Evolutionary conservation across 305 asterid species (phyloP).

Genomic region (Plantago lanceolata): DNA sequence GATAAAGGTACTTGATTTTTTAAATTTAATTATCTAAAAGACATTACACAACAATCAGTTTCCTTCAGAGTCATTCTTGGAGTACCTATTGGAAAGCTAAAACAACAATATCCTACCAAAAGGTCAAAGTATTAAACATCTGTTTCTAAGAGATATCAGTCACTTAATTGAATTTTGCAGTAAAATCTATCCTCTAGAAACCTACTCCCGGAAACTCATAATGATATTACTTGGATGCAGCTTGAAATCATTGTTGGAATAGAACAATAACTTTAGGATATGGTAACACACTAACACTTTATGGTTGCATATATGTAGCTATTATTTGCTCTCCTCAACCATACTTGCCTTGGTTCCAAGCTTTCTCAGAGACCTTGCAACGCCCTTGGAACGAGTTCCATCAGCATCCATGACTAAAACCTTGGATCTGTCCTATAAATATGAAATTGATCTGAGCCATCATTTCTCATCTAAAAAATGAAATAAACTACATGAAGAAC

Average conservation of each 20-base stretch:
- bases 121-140: neutral
- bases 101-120: conserved; percentile 5
- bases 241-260: neutral
- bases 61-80: neutral
- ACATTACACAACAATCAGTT: neutral
- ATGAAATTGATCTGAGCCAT: conserved; percentile 28
- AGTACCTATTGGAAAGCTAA: neutral
- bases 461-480: conserved; percentile 19
- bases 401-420: conserved; percentile 86
- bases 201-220: neutral
- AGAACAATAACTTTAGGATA: conserved; percentile 1
- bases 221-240: neutral
- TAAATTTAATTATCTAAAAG: no score
- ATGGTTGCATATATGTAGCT: conserved; percentile 1
- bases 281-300: conserved; percentile 11
- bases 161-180: neutral
- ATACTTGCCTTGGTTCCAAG: conserved; percentile 78
- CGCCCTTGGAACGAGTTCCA: conserved; percentile 72
- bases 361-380: conserved; percentile 76
- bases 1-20: no score
- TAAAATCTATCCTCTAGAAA: neutral
- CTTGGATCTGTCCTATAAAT: conserved; percentile 68
- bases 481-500: neutral
- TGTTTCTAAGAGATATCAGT: conserved; percentile 2
- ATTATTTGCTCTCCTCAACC: conserved; percentile 10